phyloP scores from a whole-genome alignment of 148 eudicot species.

The Rhododendron ferrugineum region DNA sequence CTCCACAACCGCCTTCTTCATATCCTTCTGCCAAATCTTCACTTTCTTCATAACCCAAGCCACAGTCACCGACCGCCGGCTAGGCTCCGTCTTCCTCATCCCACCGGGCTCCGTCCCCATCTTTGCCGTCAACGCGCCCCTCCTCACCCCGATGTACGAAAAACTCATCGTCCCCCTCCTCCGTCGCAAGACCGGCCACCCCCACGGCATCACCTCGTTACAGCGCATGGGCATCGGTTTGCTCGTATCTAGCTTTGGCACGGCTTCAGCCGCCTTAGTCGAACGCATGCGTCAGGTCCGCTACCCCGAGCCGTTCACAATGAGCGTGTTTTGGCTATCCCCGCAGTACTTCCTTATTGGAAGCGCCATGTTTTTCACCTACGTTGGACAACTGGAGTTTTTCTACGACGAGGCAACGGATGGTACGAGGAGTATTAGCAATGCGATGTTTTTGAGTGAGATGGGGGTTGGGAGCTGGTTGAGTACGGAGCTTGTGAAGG shows the following conservation, averaged over 20 bases:
- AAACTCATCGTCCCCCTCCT: constrained; percentile 34
- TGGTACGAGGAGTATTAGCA: constrained; percentile 48
- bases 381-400: constrained; percentile 57
- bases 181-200: constrained; percentile 36
- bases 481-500: constrained; percentile 41
- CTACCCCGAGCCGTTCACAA: neutral
- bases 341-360: constrained; percentile 55
- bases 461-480: constrained; percentile 56
- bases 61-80: constrained; percentile 31
- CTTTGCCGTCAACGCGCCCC: constrained; percentile 37
- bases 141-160: constrained; percentile 49
- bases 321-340: constrained; percentile 51
- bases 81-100: constrained; percentile 35
- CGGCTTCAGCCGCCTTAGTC: constrained; percentile 38
- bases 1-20: constrained; percentile 39
- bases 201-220: constrained; percentile 42
- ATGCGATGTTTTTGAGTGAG: constrained; percentile 42
- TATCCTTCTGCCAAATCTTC: constrained; percentile 43
- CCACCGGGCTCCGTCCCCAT: constrained; percentile 45
- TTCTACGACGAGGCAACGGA: constrained; percentile 62
- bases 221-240: constrained; percentile 57
- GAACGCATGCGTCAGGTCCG: constrained; percentile 27
- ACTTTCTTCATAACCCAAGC: constrained; percentile 56
- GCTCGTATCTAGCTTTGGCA: constrained; percentile 35
- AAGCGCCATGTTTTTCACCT: constrained; percentile 41